phyloP scores from a whole-genome alignment of 2,329 filamentous ascomycete species.

The Microdochium nivale region DNA sequence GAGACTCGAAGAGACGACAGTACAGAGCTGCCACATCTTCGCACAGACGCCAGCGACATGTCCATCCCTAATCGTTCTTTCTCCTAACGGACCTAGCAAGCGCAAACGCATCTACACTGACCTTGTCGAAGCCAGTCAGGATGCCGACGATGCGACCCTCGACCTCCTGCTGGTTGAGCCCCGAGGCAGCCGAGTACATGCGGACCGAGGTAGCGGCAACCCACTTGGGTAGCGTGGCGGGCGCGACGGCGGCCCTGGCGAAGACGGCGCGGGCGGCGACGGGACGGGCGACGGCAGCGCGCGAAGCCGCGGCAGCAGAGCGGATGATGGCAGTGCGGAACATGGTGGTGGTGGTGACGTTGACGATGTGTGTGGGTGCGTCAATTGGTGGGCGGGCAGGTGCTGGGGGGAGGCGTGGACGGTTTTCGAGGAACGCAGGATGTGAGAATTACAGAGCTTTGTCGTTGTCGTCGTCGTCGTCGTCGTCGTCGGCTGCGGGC shows the following conservation, averaged over 20 bases:
- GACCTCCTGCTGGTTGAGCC: constrained; percentile 74
- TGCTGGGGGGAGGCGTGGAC: background rate
- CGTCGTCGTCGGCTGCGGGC: constrained; percentile 3
- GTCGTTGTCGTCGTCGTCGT: no score
- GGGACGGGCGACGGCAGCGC: constrained; percentile 50
- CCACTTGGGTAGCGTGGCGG: constrained; percentile 41
- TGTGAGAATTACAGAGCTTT: no score
- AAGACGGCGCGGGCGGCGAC: constrained; percentile 50
- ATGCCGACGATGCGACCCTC: constrained; percentile 88
- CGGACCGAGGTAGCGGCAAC: constrained; percentile 62
- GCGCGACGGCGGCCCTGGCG: constrained; percentile 49
- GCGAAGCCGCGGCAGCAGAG: constrained; percentile 54
- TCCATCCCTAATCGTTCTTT: no score
- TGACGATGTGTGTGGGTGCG: constrained; percentile 2
- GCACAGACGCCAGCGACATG: no score
- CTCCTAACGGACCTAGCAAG: no score
- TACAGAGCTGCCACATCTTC: no score
- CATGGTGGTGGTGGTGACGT: constrained; percentile 64
- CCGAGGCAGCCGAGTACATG: constrained; percentile 77
- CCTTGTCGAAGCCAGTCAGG: constrained; percentile 96
- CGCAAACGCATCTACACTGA: no score
- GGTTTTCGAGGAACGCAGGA: constrained; percentile 2
- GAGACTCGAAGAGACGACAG: no score
- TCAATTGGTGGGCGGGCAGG: constrained; percentile 4
- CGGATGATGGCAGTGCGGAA: constrained; percentile 82